Base-by-base conservation (phyloP, 306 rosid species). In the Quercus berberidifolia region DNA sequence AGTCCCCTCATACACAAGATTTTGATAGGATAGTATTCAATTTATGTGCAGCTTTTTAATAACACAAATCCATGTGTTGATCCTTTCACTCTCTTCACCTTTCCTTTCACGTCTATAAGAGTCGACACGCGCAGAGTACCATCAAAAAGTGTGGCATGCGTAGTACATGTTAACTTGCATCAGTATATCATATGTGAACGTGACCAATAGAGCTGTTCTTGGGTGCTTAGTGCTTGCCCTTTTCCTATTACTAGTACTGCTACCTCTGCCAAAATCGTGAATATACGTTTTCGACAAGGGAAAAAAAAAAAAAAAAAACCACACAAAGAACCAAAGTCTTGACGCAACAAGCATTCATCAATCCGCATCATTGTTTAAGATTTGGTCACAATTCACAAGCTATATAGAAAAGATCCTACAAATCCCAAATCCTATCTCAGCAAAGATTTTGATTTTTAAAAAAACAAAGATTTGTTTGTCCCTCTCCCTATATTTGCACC, bases 401-500 rank as follows among this genome's bases (percentile, higher is more conserved):
- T 49, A 49, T 49, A 49, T 11, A 49, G 17, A 49, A 49, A 49
- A 13, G 54, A 49, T 49, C 17, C 54, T 49, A 49, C 54, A 49
- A 49, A 49, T 49, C 54, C 54, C 54, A 49, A 49, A 10, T 49
- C 15, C 54, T 49, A 35, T 4, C 12, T 74, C 69, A 13, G 43
- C 49, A 14, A 55, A 49, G 55, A 51, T 15, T 31, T 67, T 49
- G 0, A 49, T 12, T 49, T 49, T 2, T 2, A 1, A 10, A 8
- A 49, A 49, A 18, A 3, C 70, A 58, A 55, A 64, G 60, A 25
- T 18, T 7, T 67, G 65, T 77, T 77, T 77, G 54, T 80, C 79
- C 38, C 69, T 83, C 76, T 83, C 76, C 76, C 67, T 78, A 20
- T 85, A 78, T 77, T 26, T 63, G 76, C 78, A 83, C 52, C 79